These are phyloP conservation scores for Vigna trinervia DNA, from an alignment of 306 rosid genomes.

Conservation along the genomic window DNA sequence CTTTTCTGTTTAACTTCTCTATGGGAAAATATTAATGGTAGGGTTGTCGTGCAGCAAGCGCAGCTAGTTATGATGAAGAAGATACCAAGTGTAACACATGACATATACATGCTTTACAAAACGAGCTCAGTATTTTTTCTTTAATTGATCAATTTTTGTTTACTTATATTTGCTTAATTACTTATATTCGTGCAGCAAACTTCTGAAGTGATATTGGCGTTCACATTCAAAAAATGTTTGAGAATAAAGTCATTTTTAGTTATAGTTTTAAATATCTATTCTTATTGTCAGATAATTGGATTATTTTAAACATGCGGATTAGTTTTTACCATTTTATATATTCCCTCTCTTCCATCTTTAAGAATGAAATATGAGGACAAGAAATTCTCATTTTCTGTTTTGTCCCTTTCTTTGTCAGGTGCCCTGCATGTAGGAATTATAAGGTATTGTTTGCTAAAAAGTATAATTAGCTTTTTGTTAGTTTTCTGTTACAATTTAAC, in stretches of 20 bases:
- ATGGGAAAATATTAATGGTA: neutral
- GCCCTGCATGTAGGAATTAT: conserved; percentile 97
- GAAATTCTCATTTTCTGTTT: conserved; percentile 42
- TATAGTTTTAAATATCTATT: conserved; percentile 1
- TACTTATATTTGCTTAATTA: neutral
- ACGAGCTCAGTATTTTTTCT: neutral
- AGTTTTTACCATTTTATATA: neutral
- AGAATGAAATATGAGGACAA: neutral
- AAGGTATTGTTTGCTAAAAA: conserved; percentile 65
- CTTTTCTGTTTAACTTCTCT: neutral
- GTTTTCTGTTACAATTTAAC: neutral
- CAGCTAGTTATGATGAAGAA: neutral
- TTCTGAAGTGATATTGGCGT: conserved; percentile 13
- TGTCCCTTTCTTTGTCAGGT: conserved; percentile 64
- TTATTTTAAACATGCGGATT: neutral
- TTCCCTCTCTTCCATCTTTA: conserved; percentile 1
- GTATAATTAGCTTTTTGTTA: neutral
- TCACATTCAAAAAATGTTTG: neutral
- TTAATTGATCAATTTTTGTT: neutral
- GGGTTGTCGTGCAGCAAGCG: neutral
- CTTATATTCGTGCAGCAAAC: neutral
- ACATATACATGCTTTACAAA: neutral
- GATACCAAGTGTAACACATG: neutral
- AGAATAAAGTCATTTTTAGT: neutral
- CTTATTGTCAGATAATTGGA: neutral